Conservation (phyloP, 2,329 filamentous ascomycete species). For the Hypoxylon rubiginosum region DNA sequence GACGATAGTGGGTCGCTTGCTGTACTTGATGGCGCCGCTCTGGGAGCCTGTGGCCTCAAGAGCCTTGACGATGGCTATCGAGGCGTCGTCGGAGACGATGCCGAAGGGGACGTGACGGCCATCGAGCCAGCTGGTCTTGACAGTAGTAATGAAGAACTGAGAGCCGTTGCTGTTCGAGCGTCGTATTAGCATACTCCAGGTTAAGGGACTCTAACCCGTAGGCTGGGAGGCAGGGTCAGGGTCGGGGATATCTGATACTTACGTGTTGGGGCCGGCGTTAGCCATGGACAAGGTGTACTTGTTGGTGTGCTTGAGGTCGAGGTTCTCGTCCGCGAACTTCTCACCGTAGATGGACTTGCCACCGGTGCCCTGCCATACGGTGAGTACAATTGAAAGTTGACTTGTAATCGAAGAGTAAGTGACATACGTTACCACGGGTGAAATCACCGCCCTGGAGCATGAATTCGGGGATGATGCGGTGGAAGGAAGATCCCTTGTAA, state of each 20-base stretch:
- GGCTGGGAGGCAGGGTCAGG: not conserved
- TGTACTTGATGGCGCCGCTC: conserved; percentile 68
- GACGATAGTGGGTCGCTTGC: conserved; percentile 70
- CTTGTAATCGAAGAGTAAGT: not conserved
- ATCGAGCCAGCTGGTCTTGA: conserved; percentile 87
- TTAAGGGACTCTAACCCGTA: not conserved
- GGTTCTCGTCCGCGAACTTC: conserved; percentile 96
- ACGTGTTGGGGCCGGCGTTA: conserved; percentile 95
- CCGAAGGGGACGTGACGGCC: conserved; percentile 89
- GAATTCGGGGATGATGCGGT: conserved; percentile 92
- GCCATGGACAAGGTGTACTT: conserved; percentile 93
- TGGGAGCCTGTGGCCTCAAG: conserved; percentile 71
- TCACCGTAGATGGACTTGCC: conserved; percentile 96
- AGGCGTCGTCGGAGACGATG: conserved; percentile 64
- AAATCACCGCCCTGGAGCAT: conserved; percentile 98
- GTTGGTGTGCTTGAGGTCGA: conserved; percentile 77
- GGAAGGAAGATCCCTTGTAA: conserved; percentile 87
- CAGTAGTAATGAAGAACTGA: conserved; percentile 98
- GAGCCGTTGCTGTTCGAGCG: conserved; percentile 83
- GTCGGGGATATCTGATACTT: conserved; percentile 51
- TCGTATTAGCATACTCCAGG: conserved; percentile 10
- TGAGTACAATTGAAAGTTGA: conserved; percentile 15
- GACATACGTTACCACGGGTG: conserved; percentile 87
- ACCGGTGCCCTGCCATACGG: conserved; percentile 77
- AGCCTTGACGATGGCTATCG: conserved; percentile 68